Evolutionary conservation across 345 rosid species (phyloP).

Genomic region (Dipteronia sinensis): DNA sequence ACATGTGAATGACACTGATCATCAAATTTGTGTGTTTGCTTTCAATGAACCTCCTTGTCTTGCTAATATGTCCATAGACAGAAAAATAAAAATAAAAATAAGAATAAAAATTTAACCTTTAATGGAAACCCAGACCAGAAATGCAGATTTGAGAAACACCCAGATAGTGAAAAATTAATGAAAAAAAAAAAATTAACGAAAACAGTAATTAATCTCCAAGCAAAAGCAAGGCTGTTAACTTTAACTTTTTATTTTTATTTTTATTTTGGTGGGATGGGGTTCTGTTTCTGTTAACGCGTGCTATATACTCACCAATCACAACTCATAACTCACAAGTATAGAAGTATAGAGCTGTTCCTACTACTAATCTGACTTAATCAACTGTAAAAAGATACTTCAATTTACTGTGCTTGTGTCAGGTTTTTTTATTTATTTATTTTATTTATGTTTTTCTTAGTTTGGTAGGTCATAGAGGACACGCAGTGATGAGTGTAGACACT

Average conservation of each 20-base stretch:
- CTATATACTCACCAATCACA: slow-evolving; percentile 7
- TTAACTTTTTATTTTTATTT: no score
- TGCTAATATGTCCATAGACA: not conserved
- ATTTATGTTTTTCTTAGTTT: not conserved
- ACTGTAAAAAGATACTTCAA: not conserved
- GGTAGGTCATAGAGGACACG: no score
- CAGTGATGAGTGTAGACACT: slow-evolving; percentile 32
- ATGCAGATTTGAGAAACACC: not conserved
- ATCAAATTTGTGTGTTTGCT: no score
- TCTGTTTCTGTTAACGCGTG: slow-evolving; percentile 23
- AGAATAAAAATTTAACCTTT: no score
- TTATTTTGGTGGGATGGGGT: not conserved
- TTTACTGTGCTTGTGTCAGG: slow-evolving; percentile 28
- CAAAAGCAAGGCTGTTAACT: not conserved
- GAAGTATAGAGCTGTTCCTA: no score
- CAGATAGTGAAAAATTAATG: not conserved
- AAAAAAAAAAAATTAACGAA: not conserved
- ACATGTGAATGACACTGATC: not conserved
- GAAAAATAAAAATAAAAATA: no score
- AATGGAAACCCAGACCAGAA: not conserved
- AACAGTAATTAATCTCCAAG: not conserved
- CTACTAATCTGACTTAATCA: not conserved
- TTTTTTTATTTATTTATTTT: not conserved
- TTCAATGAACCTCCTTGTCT: no score
- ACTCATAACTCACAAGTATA: no score